Base-by-base conservation (phyloP, 202 grass and related monocot species). In the Digitaria exilis region DNA sequence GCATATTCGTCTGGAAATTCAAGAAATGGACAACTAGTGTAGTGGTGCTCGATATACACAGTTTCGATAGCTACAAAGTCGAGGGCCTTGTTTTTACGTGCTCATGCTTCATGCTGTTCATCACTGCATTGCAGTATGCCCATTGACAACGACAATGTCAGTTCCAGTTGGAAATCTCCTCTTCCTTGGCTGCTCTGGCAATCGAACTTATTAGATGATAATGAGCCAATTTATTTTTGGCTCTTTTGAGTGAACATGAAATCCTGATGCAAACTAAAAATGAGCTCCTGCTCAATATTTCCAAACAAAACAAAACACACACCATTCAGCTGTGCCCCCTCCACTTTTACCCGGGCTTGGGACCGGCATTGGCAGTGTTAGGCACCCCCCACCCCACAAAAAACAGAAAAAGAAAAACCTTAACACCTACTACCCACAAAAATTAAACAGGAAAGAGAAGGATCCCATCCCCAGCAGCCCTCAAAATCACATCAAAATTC, bases 321-420 rank as follows among this genome's bases (percentile, higher is more conserved):
- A 57, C n/a, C 0, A 48, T 10, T 57, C 41, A 49, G 13, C 8
- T 0, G 19, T 82, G 79, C 32, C 15, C 79, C 73, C 79, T 87
- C 85, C 79, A 82, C 85, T 82, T 87, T 82, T 82, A 64, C 78
- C 85, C 73, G 79, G 79, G 85, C 79, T 78, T 87, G 79, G 79
- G 79, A 71, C 73, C 79, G 65, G 79, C 85, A 82, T 44, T 31
- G 85, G 73, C 85, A 87, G 85, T 87, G 73, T 82, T 87, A 87
- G 24, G 24, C 85, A 78, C 32, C 50, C 84, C 30, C 8, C 2
- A 7, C 48, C 59, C 45, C 45, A 48, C 45, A n/a, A n/a, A n/a
- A n/a, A n/a, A n/a, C n/a, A n/a, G n/a, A n/a, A n/a, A n/a, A n/a
- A n/a, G n/a, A n/a, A n/a, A n/a, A n/a, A 2, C 11, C 60, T 25